A percentile compares a stretch with the other conserved stretches of the same genome.
Conservation (phyloP, 768 basidiomycete species). For the Lentinula raphanica region DNA sequence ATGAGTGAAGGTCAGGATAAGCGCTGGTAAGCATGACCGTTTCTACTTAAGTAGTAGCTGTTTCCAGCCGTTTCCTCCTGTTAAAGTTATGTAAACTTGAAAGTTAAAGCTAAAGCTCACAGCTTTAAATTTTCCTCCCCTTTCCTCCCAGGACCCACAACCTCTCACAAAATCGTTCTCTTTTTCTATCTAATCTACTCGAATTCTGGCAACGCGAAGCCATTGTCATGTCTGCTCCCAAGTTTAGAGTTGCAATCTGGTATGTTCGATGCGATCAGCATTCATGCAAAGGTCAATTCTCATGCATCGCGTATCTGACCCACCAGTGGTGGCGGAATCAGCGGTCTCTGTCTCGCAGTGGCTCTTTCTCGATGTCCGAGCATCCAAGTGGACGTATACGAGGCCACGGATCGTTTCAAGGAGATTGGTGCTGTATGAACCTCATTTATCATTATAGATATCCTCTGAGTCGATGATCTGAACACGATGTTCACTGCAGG, state of each 20-base stretch:
- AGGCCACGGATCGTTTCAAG: slow-evolving; percentile 39
- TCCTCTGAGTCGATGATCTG: slow-evolving; percentile 13
- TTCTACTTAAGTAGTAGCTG: too few relatives aligned
- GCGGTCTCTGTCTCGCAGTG: slow-evolving; percentile 35
- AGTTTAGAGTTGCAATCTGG: slow-evolving; percentile 30
- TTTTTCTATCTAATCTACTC: too few relatives aligned
- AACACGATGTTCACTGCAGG: slow-evolving; percentile 28
- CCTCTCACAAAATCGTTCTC: too few relatives aligned
- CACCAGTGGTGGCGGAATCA: slow-evolving; percentile 33
- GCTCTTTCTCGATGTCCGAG: slow-evolving; percentile 31
- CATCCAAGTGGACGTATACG: slow-evolving; percentile 40
- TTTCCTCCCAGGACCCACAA: too few relatives aligned
- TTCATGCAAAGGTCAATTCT: too few relatives aligned
- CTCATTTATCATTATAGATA: too few relatives aligned
- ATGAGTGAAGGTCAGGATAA: slow-evolving; percentile 16
- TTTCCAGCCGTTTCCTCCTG: too few relatives aligned
- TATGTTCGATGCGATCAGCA: slow-evolving; percentile 11
- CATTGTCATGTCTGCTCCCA: not conserved
- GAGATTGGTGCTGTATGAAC: slow-evolving; percentile 43
- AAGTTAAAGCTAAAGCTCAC: too few relatives aligned
- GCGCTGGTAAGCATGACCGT: not conserved
- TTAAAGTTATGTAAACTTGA: too few relatives aligned
- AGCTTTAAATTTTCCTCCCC: too few relatives aligned
- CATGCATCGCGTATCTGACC: not conserved
- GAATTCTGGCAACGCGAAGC: not conserved